These are phyloP conservation scores for Helicocarpus griseus DNA, from an alignment of 2,329 filamentous ascomycete species.

Conservation along the genomic window DNA sequence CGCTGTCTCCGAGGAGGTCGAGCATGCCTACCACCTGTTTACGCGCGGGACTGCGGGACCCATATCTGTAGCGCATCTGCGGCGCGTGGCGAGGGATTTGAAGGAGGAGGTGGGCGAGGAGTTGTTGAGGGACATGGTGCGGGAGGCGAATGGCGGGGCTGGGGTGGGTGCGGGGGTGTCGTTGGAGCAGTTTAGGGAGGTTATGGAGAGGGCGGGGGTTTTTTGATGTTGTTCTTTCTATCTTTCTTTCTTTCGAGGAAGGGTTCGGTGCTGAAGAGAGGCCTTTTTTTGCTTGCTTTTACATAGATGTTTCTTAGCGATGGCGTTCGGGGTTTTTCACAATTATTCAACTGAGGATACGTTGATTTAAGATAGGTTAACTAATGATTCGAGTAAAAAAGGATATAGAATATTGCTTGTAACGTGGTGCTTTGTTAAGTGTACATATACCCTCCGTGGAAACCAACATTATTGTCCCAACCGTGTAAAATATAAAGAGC, in stretches of 20 bases:
- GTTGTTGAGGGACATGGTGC: conserved; percentile 82
- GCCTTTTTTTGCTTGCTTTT: background rate
- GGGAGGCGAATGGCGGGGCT: conserved; percentile 79
- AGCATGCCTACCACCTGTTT: conserved; percentile 75
- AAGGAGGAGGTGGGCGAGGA: conserved; percentile 79
- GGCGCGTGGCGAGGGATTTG: conserved; percentile 66
- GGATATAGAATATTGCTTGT: background rate
- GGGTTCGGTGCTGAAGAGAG: background rate
- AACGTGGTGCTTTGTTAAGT: background rate
- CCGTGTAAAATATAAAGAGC: background rate
- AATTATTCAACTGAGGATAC: background rate
- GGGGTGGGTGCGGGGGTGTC: conserved; percentile 62
- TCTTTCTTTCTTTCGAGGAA: background rate
- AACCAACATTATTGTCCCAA: background rate
- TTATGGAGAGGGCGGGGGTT: conserved; percentile 76
- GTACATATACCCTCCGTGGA: background rate
- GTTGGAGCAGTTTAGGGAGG: conserved; percentile 71
- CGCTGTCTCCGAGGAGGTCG: conserved; percentile 58
- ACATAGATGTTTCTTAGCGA: background rate
- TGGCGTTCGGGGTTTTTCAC: conserved; percentile 1
- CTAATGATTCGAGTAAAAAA: background rate
- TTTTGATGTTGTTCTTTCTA: conserved; percentile 46
- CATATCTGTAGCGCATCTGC: conserved; percentile 74
- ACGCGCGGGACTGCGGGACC: conserved; percentile 48
- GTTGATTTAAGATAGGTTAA: background rate